phyloP scores from a whole-genome alignment of 2,329 filamentous ascomycete genomes.

The Penicillium polonicum region DNA sequence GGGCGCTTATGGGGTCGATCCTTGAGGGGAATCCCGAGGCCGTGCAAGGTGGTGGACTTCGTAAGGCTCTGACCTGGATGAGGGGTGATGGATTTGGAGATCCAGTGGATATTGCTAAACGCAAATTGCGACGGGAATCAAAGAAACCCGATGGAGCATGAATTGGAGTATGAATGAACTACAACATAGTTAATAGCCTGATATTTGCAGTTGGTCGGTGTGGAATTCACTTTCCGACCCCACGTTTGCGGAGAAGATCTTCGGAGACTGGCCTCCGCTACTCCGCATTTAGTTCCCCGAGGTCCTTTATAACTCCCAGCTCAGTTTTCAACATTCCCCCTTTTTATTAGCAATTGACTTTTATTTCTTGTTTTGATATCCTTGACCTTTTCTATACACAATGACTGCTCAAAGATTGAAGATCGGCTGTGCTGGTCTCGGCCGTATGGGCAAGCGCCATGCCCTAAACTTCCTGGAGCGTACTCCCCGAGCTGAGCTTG shows the following conservation, averaged over 20 bases:
- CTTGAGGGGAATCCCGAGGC: conserved; percentile 71
- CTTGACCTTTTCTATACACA: not conserved
- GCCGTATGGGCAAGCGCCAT: conserved; percentile 53
- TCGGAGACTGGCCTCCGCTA: conserved; percentile 20
- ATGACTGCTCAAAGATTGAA: conserved; percentile 40
- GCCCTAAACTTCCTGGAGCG: conserved; percentile 50
- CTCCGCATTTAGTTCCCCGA: conserved; percentile 7
- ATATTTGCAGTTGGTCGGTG: not conserved
- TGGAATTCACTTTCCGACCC: conserved; percentile 26
- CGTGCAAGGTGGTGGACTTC: conserved; percentile 64
- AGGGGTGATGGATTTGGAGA: conserved; percentile 75
- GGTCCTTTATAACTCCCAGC: not conserved
- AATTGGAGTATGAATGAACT: not conserved
- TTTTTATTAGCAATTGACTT: not conserved
- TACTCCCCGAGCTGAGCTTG: conserved; percentile 50
- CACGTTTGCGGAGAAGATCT: conserved; percentile 9
- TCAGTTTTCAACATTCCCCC: not conserved
- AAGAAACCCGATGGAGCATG: conserved; percentile 24
- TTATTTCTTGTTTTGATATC: not conserved
- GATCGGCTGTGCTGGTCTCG: conserved; percentile 51
- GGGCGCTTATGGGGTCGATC: conserved; percentile 74
- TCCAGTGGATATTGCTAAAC: conserved; percentile 53
- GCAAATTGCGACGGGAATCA: conserved; percentile 29
- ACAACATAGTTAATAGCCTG: not conserved
- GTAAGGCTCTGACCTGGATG: conserved; percentile 72